Base-by-base conservation (phyloP, 192 early-diverging fungal species). In the Cetraspora pellucida region DNA sequence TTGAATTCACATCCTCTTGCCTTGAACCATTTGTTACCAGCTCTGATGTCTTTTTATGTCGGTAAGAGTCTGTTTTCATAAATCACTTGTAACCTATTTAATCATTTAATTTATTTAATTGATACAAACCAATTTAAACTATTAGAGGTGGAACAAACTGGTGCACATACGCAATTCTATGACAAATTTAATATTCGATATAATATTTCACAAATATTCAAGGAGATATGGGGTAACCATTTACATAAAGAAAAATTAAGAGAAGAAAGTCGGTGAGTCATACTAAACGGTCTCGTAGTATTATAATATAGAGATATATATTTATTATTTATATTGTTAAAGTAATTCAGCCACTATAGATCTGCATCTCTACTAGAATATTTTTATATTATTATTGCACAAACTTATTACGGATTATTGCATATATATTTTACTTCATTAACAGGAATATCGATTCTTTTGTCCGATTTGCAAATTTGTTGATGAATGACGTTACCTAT, bases 171-270 rank as follows among this genome's bases (percentile, higher is more conserved):
- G 5, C 96, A 97, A 80, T 99, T 99, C 77, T 99, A 97, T 79
- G 97, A 99, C 82, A 99, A 99, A 82, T 97, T 98, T 85, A 97
- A 94, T 82, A 96, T 96, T 77, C 91, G 97, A 44, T 98, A 98
- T 87, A 92, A 97, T 76, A 96, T 99, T 68, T 91, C 91, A 10
- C 94, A 96, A 75, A 92, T 96, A 10, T 88, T 98, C 79, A 95
- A 95, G 79, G 79, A 81, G 44, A 84, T 96, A 14, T 95, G 95
- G 92, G 82, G 80, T 7, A 89, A 94, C 68, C 84, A 79, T n/a
- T 80, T 77, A n/a, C 93, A 96, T 82, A 87, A 89, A n/a, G 79
- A 78, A 2, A 88, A 87, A 79, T 79, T 96, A 45, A 87, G 86
- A 59, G 80, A 82, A 30, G 86, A 88, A 67, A 90, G 88, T 77